Evolutionary conservation across 495 filamentous ascomycete genomes (phyloP), one percentile per base, ranked within the genome.

Genomic region (Choiromyces venosus): DNA sequence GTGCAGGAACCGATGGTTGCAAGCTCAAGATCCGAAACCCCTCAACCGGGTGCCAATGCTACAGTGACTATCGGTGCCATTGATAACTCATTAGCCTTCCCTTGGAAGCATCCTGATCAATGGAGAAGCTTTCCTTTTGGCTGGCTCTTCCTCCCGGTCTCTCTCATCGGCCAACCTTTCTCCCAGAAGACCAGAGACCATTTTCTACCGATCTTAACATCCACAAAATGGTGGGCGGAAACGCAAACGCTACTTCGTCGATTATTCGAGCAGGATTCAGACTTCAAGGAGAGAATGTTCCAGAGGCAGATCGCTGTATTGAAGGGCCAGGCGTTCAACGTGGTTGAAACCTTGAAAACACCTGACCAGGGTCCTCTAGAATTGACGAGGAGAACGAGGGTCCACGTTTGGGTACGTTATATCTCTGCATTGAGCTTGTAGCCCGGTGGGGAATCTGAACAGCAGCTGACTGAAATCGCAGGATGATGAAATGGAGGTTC

Each of bases 291-390:
- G 83, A 89, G 91, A 82, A 99, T 99, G 95, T 99, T 96, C 83
- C 93, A 92, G 25, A 87, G 91, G 69, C 95, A 99, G 79, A 97
- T 98, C 66, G 94, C 96, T 1, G 95, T 99, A 56, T 95, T 99
- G 92, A 99, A 99, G 84, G 95, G 95, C 6, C 95, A 99, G 79
- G 95, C 96, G 12, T 99, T 94, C 92, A 99, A 99, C 82, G 95
- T 99, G 3, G 93, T 99, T 12, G 95, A 99, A 84, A 97, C 94
- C 16, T 85, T 99, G 68, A 99, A 99, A 80, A 91, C 90, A 5
- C 86, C 87, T 1, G 96, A 97, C 82, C 94, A 97, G 76, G 95
- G 95, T 1, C 95, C 95, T 1, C 85, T 99, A 25, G 95, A 99
- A 83, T 86, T 99, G 73, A 97, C 94, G 29, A 87, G 95, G 75